Base-by-base conservation (phyloP, 2,329 filamentous ascomycete genomes). In the Pseudogymnoascus pannorum region DNA sequence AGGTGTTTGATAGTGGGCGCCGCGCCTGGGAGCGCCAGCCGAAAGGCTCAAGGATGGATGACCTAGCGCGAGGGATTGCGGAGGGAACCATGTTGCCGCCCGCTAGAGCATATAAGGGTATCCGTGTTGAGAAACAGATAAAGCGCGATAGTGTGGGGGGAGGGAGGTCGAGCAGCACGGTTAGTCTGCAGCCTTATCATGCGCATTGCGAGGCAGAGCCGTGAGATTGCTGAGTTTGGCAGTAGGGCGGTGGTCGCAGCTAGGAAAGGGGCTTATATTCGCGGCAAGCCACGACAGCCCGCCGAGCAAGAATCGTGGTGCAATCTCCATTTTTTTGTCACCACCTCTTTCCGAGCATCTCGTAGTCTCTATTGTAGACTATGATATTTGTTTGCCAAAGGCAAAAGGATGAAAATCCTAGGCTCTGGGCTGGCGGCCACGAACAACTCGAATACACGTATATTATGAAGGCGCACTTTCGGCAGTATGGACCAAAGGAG, bases 1-100 rank as follows among this genome's bases (percentile, higher is more conserved):
- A 83, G 12, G 86, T 92, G 65, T 92, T 92, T 71, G 78, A 83
- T 66, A 78, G 79, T 6, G 82, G 81, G 0, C 70, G 77, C 1
- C 81, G 80, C 1, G 81, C 85, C 3, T 88, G 86, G 85, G 81
- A 78, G 72, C 77, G 73, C 5, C 71, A 64, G 8, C 62, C 64
- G 59, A 77, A 75, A 67, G 68, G 66, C 4, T 79, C 76, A 38
- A 72, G 78, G 22, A 73, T 83, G 29, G 79, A 83, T 44, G 68
- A 74, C 40, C 64, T 83, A 5, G 70, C 77, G 67, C 73, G 71
- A 51, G 76, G 81, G 62, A 82, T 83, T 61, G 78, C 80, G 68
- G 69, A 70, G 24, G 78, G 77, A 1, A 74, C 76, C 26, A 42
- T 78, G n/a, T 31, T 31, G n/a, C 44, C 44, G 5, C 44, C 44